Evolutionary conservation across 805 yeast genomes (phyloP), one percentile per base, ranked within the genome.

Genomic region (Lipomyces kockii): DNA sequence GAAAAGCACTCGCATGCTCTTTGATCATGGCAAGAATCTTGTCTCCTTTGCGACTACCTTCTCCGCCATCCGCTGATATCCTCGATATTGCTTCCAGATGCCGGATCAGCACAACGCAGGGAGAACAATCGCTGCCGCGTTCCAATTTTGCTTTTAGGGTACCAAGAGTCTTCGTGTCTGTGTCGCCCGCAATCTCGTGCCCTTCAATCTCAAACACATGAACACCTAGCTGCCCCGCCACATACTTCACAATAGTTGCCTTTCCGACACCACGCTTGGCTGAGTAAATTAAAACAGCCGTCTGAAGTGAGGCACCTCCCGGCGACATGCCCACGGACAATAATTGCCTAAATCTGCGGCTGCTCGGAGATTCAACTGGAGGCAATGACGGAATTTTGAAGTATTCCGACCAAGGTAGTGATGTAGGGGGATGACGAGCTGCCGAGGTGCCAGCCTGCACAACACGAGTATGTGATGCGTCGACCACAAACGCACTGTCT

Each of bases 201-300:
- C 92, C 88, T 71, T 93, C 96, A 14, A 94, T 78, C 58, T 85
- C 89, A 37, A 89, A 78, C 7, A 89, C 77, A 70, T 90, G 89
- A 8, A 87, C 77, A 0, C 97, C 97, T 37, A 88, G 76, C 37
- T 84, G 84, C 8, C 80, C 76, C 0, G 90, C 83, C 1, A 87
- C 74, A 64, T 85, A 84, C 61, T 83, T 77, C 0, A 91, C 85
- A 29, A 90, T 74, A 0, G 89, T 86, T 0, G 89, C 76, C 74
- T 94, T 94, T 0, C 99, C 99, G 6, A 90, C 86, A 8, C 90
- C 92, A 62, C 96, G 81, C 37, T 87, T 84, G 73, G 86, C 79
- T 2, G 97, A 91, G 61, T 84, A 85, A 27, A 95, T 76, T 32
- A 92, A 75, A 0, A 92, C 79, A 0, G 91, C 83, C 0, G 97